Conservation (phyloP, 202 grass and related monocot species). For the Panicum virgatum region DNA sequence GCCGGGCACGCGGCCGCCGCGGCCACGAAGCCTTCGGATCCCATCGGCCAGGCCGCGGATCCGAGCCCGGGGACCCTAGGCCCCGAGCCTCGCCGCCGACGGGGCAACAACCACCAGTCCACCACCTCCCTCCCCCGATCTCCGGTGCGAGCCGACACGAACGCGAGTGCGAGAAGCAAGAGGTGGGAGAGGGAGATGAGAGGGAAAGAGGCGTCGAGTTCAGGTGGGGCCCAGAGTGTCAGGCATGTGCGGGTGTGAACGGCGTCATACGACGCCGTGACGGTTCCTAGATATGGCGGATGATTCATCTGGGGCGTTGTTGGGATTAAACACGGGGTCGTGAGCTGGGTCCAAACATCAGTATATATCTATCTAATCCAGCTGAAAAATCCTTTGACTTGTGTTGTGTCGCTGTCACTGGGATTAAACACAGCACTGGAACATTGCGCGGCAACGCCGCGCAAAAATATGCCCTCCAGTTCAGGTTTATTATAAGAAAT, state of each 20-base stretch:
- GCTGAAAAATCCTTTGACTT: background rate
- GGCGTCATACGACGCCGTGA: background rate
- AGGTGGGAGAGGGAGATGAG: background rate
- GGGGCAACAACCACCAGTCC: background rate
- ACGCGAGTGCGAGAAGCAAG: background rate
- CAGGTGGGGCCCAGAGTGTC: background rate
- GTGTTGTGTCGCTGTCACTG: background rate
- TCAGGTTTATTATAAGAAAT: no score
- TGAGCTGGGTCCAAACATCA: background rate
- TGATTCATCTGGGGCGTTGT: constrained; percentile 14
- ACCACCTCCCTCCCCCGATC: constrained; percentile 23
- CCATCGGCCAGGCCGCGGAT: constrained; percentile 45
- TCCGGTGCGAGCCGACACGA: constrained; percentile 8
- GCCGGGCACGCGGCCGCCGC: constrained; percentile 35
- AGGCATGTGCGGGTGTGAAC: background rate
- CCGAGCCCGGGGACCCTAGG: constrained; percentile 2
- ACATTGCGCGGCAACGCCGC: no score
- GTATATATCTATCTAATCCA: background rate
- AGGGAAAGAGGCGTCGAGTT: background rate
- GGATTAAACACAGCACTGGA: no score
- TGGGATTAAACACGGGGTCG: background rate
- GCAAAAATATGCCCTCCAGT: no score
- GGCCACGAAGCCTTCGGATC: constrained; percentile 37
- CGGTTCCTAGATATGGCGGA: background rate
- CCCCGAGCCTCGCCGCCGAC: constrained; percentile 24